Evolutionary conservation across 1,139 yeast genomes (phyloP).

Genomic region (Hansenula anomala): DNA sequence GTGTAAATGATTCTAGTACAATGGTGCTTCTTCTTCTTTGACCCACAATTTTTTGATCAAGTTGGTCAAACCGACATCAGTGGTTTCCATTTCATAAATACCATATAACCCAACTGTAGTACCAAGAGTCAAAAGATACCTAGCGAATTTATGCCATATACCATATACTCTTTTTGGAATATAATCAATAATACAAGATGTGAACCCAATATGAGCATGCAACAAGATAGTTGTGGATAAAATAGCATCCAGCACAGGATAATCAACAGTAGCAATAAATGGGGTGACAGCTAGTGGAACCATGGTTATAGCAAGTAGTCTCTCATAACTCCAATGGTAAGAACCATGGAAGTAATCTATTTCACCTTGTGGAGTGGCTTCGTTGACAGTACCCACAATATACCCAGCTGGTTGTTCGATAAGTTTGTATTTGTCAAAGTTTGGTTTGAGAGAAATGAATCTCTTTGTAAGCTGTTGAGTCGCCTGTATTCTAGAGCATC

Average conservation of each 20-base stretch:
- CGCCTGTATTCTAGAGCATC: no score
- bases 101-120: constrained; percentile 75
- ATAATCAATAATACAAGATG: constrained; percentile 84
- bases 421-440: constrained; percentile 40
- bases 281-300: constrained; percentile 78
- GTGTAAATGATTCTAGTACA: background rate
- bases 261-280: constrained; percentile 57
- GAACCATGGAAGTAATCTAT: constrained; percentile 69
- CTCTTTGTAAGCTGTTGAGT: constrained; percentile 1
- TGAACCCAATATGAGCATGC: constrained; percentile 80
- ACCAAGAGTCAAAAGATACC: constrained; percentile 63
- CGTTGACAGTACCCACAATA: constrained; percentile 73
- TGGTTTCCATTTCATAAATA: constrained; percentile 72
- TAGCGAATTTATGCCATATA: constrained; percentile 57
- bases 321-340: constrained; percentile 85
- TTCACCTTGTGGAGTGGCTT: constrained; percentile 64
- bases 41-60: constrained; percentile 42
- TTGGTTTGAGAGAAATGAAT: constrained; percentile 31
- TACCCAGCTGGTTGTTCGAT: constrained; percentile 67
- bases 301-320: constrained; percentile 58
- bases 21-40: constrained; percentile 1
- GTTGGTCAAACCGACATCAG: constrained; percentile 54
- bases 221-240: constrained; percentile 58
- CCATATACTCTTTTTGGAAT: constrained; percentile 85
- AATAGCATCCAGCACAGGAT: constrained; percentile 68